Evolutionary conservation across 2,329 filamentous ascomycete genomes (phyloP).

Genomic region (Aspergillus cejpii): DNA sequence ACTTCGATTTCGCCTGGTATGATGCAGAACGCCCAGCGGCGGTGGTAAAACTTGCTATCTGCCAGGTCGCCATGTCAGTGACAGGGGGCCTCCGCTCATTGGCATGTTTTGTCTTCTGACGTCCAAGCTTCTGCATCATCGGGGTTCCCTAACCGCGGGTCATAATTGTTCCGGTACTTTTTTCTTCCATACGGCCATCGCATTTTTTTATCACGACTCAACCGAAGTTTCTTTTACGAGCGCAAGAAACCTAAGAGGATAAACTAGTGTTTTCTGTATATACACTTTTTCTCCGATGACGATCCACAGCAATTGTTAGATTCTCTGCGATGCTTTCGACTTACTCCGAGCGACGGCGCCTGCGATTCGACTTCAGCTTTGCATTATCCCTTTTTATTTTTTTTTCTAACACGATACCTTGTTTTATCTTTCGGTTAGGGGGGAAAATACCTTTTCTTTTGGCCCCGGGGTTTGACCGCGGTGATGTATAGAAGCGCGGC

Average conservation of each 20-base stretch:
- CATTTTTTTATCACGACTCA: conserved; percentile 22
- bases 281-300: conserved; percentile 32
- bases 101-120: conserved; percentile 29
- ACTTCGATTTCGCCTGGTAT: conserved; percentile 61
- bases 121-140: conserved; percentile 33
- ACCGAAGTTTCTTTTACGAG: conserved; percentile 24
- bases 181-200: conserved; percentile 27
- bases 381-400: conserved; percentile 22
- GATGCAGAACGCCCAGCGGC: conserved; percentile 49
- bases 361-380: conserved; percentile 32
- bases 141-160: conserved; percentile 32
- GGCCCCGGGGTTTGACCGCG: conserved; percentile 29
- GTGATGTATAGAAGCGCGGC: conserved; percentile 37
- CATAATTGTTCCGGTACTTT: conserved; percentile 28
- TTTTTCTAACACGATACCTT: conserved; percentile 30
- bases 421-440: conserved; percentile 34
- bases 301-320: conserved; percentile 32
- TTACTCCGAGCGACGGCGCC: conserved; percentile 40
- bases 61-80: conserved; percentile 20
- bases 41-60: conserved; percentile 32
- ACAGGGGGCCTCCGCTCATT: conserved; percentile 24
- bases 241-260: conserved; percentile 25
- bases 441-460: conserved; percentile 28
- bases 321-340: conserved; percentile 30
- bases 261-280: conserved; percentile 32